Conservation (phyloP, 441 rosid species). For the Jatropha podagrica region DNA sequence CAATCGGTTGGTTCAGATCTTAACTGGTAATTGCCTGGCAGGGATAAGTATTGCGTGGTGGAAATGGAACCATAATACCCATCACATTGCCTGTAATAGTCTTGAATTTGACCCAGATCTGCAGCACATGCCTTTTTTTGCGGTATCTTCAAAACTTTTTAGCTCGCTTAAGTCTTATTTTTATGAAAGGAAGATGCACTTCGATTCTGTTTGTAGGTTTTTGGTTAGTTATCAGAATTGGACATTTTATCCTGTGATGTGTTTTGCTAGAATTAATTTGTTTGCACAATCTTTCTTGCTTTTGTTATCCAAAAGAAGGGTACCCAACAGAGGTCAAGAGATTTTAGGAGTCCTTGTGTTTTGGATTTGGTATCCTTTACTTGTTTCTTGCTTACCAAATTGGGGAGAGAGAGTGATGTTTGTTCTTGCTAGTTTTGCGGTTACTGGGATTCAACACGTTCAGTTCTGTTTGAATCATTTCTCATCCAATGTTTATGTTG, state of each 20-base stretch:
- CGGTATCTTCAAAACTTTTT: conserved; percentile 59
- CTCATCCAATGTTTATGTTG: conserved; percentile 54
- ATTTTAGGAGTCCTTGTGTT: conserved; percentile 47
- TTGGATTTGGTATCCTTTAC: conserved; percentile 72
- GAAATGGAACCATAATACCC: conserved; percentile 70
- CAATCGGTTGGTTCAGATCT: conserved; percentile 47
- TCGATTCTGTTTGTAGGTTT: conserved; percentile 49
- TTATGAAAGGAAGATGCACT: conserved; percentile 60
- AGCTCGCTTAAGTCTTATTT: conserved; percentile 45
- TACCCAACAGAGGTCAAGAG: conserved; percentile 47
- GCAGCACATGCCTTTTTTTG: conserved; percentile 71
- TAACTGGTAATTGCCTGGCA: conserved; percentile 62
- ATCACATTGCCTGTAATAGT: conserved; percentile 67
- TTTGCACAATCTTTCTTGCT: conserved; percentile 51
- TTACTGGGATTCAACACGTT: conserved; percentile 62
- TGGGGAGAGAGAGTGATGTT: conserved; percentile 59
- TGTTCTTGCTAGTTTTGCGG: conserved; percentile 47
- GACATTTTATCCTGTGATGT: conserved; percentile 72
- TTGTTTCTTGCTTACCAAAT: conserved; percentile 62
- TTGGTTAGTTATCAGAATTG: conserved; percentile 64
- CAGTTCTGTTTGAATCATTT: conserved; percentile 75
- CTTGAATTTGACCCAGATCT: conserved; percentile 73
- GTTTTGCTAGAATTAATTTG: conserved; percentile 64
- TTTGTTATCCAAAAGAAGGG: conserved; percentile 44
- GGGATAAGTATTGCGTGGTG: conserved; percentile 78